These are phyloP conservation scores for Ceratonia siliqua DNA, from an alignment of 306 rosid species.

Conservation along the genomic window DNA sequence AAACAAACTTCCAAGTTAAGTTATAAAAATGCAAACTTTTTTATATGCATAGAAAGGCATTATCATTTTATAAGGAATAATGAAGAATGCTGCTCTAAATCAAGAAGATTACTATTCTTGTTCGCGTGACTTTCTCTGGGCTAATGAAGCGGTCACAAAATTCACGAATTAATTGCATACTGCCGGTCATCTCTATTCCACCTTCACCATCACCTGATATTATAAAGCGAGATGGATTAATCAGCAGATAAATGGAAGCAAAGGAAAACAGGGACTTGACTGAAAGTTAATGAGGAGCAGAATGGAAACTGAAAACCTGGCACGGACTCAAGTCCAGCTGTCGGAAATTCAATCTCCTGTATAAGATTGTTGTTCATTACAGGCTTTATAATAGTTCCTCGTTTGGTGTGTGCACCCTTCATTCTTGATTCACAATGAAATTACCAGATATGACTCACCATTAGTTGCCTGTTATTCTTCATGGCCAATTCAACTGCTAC, in stretches of 20 bases:
- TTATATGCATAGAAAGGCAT: neutral
- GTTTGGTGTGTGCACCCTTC: constrained; percentile 18
- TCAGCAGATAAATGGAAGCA: constrained; percentile 7
- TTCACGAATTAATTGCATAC: constrained; percentile 87
- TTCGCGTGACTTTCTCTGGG: constrained; percentile 63
- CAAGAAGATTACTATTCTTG: constrained; percentile 77
- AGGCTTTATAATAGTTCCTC: constrained; percentile 27
- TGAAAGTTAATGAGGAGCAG: neutral
- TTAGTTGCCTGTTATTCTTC: constrained; percentile 70
- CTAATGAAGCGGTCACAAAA: constrained; percentile 63
- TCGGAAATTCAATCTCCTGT: constrained; percentile 98
- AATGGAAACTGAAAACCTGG: constrained; percentile 62
- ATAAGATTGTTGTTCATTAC: constrained; percentile 40
- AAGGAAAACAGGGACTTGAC: neutral
- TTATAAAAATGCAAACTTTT: constrained; percentile 6
- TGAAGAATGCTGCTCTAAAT: constrained; percentile 24
- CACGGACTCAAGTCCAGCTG: constrained; percentile 88
- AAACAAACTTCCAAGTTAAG: constrained; percentile 22
- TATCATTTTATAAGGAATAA: constrained; percentile 24
- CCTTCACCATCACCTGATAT: constrained; percentile 96
- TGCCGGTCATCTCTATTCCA: constrained; percentile 93
- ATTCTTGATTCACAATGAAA: constrained; percentile 26
- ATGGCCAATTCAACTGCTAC: constrained; percentile 76
- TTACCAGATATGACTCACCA: constrained; percentile 60
- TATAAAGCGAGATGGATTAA: constrained; percentile 21